Conservation (phyloP, 768 basidiomycete species). For the Auricularia cornea region DNA sequence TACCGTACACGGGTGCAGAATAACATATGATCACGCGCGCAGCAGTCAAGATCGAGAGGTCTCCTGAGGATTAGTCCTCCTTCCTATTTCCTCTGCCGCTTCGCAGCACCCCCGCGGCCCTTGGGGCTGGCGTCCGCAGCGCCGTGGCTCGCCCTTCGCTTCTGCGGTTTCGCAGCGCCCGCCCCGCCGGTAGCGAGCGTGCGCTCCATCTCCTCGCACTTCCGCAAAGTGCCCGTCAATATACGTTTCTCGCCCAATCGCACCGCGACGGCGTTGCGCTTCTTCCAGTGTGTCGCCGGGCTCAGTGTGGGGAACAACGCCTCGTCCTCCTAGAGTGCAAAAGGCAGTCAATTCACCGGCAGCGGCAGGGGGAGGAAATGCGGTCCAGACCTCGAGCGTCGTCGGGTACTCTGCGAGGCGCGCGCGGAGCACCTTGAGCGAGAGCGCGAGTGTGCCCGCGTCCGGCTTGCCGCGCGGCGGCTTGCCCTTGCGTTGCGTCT, state of each 20-base stretch:
- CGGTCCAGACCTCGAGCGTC: conserved; percentile 42
- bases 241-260: conserved; percentile 76
- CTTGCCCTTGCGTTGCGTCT: conserved; percentile 50
- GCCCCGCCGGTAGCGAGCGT: background rate
- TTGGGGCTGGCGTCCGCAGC: background rate
- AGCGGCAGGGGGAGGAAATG: background rate
- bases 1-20: too few relatives aligned
- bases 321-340: conserved; percentile 46
- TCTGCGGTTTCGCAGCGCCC: background rate
- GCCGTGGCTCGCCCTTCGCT: background rate
- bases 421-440: conserved; percentile 38
- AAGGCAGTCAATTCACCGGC: background rate
- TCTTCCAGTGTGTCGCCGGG: conserved; percentile 23
- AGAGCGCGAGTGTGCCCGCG: conserved; percentile 35
- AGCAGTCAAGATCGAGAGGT: too few relatives aligned
- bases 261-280: conserved; percentile 58
- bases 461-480: conserved; percentile 67
- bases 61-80: too few relatives aligned
- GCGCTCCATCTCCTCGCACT: conserved; percentile 1
- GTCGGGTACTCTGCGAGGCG: conserved; percentile 52
- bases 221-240: conserved; percentile 26
- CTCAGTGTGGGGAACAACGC: conserved; percentile 15
- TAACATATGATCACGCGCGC: too few relatives aligned
- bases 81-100: background rate
- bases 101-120: background rate